Evolutionary conservation across 2,329 filamentous ascomycete species (phyloP), one percentile per base, ranked within the genome.

Genomic region (Pyrenophora graminea): DNA sequence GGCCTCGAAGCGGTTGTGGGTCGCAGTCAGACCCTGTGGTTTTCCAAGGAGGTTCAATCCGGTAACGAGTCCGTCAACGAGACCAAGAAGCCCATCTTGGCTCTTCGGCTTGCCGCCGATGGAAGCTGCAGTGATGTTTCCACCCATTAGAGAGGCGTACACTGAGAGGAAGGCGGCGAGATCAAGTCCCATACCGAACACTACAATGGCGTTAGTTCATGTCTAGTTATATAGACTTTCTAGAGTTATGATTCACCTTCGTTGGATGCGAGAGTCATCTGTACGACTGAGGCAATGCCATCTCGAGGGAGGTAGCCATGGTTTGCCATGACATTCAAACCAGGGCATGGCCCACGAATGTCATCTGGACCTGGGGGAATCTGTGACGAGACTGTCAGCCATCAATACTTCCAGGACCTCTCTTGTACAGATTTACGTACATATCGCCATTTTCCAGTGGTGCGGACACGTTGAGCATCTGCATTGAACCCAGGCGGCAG

Each of bases 1-100:
- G 2, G 53, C 58, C 30, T 62, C 58, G 36, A 59, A 62, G 9
- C 50, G 45, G 38, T 61, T 61, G 33, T 62, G 60, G 10, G 58
- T 61, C 1, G 51, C 49, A 15, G 49, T 51, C 19, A 61, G 49
- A 18, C 60, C 60, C 6, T 36, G 53, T 17, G 60, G 41, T 34
- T 46, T 51, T 39, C 51, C 48, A 21, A 61, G 53, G 19, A 62
- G 45, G 1, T 56, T 51, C 4, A 61, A n/a, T 18, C 53, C 54
- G 3, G 58, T 42, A n/a, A 51, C 43, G 32, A 56, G 52, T n/a
- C 59, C 59, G 12, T 55, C 57, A 32, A 62, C 51, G 6, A 58
- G 58, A 31, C 59, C 59, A 38, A 33, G 23, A 38, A 34, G 27
- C 13, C 27, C 27, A 3, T 30, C 27, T 13, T 45, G 48, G 12